phyloP scores from a whole-genome alignment of 2,329 filamentous ascomycete species.

The Ilyonectria sp. region DNA sequence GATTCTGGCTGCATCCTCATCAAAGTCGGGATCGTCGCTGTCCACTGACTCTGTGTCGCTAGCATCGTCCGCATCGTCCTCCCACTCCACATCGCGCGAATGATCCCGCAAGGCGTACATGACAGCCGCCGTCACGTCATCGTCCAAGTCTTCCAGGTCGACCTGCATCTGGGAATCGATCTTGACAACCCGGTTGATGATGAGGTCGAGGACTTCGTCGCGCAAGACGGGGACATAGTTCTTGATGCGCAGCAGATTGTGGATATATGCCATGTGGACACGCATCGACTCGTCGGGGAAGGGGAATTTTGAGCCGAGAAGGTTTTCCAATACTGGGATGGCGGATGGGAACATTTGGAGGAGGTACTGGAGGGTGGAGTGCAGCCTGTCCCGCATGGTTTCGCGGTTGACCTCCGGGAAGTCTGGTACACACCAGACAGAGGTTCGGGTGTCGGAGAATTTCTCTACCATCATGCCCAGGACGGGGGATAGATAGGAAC shows the following conservation, averaged over 20 bases:
- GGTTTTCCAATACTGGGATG: constrained; percentile 76
- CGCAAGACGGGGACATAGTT: constrained; percentile 84
- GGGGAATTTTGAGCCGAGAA: constrained; percentile 80
- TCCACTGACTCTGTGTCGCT: constrained; percentile 81
- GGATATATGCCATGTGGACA: constrained; percentile 88
- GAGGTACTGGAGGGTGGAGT: constrained; percentile 82
- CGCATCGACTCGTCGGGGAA: constrained; percentile 82
- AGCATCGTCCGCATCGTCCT: constrained; percentile 72
- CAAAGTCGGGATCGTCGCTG: constrained; percentile 78
- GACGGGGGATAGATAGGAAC: constrained; percentile 81
- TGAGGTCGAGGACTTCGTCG: constrained; percentile 84
- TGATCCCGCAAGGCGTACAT: constrained; percentile 64
- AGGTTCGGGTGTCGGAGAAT: constrained; percentile 71
- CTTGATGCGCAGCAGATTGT: constrained; percentile 84
- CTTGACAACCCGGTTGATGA: constrained; percentile 90
- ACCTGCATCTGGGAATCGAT: constrained; percentile 96
- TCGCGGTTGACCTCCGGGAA: constrained; percentile 74
- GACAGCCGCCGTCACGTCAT: constrained; percentile 84
- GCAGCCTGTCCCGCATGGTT: constrained; percentile 80
- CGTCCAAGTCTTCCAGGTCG: constrained; percentile 92
- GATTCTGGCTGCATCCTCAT: constrained; percentile 74
- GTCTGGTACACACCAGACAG: constrained; percentile 64
- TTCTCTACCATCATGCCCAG: constrained; percentile 86
- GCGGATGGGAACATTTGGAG: constrained; percentile 87
- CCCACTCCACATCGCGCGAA: constrained; percentile 52